Percentiles rank a stretch among this genome's conserved stretches.
phyloP scores from a whole-genome alignment of 441 rosid genomes.

The Corymbia calophylla region DNA sequence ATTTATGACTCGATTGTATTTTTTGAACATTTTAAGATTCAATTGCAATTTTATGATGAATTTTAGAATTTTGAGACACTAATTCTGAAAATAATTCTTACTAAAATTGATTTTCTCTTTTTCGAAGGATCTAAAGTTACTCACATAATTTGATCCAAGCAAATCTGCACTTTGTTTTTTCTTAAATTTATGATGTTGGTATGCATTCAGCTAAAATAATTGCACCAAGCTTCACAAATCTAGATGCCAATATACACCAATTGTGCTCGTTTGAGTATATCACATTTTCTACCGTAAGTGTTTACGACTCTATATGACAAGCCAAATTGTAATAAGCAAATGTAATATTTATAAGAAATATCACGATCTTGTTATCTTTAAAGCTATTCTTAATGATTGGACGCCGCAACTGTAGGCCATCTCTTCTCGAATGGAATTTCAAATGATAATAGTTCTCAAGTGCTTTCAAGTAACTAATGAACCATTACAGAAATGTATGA shows the following conservation, averaged over 20 bases:
- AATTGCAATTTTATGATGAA: not conserved
- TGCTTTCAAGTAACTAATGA: not conserved
- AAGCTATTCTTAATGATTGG: not conserved
- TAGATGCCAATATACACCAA: no score
- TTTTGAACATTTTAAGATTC: not conserved
- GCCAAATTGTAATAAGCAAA: no score
- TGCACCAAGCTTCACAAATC: no score
- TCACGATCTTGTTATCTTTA: not conserved
- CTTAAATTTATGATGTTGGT: not conserved
- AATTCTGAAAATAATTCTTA: not conserved
- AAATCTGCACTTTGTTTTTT: not conserved
- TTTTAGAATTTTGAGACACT: not conserved
- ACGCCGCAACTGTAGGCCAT: not conserved
- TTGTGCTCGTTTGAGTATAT: no score
- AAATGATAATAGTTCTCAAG: not conserved
- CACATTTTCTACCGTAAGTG: no score
- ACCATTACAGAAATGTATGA: not conserved
- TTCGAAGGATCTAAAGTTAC: not conserved
- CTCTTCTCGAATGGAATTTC: not conserved
- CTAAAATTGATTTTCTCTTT: not conserved
- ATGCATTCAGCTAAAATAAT: no score
- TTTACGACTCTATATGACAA: no score
- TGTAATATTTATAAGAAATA: not conserved
- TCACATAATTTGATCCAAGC: fast-evolving
- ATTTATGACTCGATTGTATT: not conserved